Percentiles rank a stretch among this genome's conserved stretches.
phyloP scores from a whole-genome alignment of 768 basidiomycete genomes.

The Leucocoprinus leucothites region DNA sequence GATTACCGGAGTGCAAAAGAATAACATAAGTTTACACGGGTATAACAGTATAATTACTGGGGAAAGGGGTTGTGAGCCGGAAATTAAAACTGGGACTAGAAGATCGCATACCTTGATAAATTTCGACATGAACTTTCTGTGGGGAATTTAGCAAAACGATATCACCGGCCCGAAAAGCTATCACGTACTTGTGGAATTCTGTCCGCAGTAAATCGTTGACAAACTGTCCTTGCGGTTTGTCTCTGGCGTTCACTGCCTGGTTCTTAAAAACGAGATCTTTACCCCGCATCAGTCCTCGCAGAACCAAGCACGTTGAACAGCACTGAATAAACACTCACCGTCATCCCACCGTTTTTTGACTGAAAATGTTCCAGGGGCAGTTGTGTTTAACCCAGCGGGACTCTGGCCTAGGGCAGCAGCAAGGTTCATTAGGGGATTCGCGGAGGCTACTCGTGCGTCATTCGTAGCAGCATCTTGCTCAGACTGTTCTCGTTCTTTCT shows the following conservation, averaged over 20 bases:
- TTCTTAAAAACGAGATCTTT: conserved; percentile 98
- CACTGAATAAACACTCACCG: conserved; percentile 43
- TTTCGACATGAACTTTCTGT: conserved; percentile 88
- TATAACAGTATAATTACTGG: conserved; percentile 5
- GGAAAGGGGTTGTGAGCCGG: background rate
- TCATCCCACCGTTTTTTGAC: conserved; percentile 97
- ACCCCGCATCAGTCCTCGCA: conserved; percentile 14
- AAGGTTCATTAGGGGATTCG: conserved; percentile 87
- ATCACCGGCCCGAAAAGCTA: background rate
- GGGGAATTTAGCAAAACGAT: conserved; percentile 1
- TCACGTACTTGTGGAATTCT: conserved; percentile 84
- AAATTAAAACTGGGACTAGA: background rate
- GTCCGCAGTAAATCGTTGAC: conserved; percentile 95
- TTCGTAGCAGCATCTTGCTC: conserved; percentile 56
- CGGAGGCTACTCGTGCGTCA: conserved; percentile 81
- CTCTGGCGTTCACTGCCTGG: conserved; percentile 73
- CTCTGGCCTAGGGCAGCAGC: conserved; percentile 85
- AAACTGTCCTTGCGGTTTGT: conserved; percentile 73
- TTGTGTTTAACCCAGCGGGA: conserved; percentile 66
- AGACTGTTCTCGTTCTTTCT: conserved; percentile 74
- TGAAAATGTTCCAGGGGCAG: conserved; percentile 78
- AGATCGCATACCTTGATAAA: conserved; percentile 68
- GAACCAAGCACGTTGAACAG: background rate
- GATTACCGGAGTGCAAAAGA: conserved; percentile 12
- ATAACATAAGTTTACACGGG: background rate